Evolutionary conservation across 495 filamentous ascomycete species (phyloP), one percentile per base, ranked within the genome.

Genomic region (Diplogelasinospora grovesii): DNA sequence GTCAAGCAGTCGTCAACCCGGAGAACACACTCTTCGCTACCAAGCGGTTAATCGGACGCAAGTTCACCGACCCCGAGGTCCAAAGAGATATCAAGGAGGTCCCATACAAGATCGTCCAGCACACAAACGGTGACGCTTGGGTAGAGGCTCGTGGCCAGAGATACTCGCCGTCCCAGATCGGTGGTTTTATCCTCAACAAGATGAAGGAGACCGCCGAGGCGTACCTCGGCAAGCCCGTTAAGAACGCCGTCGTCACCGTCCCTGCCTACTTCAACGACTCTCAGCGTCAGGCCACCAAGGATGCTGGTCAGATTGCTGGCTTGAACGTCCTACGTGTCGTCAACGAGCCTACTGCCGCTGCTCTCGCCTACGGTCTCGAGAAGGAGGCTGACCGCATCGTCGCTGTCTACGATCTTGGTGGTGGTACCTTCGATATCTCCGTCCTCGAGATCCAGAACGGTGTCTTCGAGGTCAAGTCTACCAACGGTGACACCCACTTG

Each of bases 11-110:
- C 53, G 93, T 98, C 53, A 98, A 98, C 75, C 92, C 92, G 3
- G 92, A 98, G 67, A 97, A 98, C 71, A 98, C 92, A 34, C 81
- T 98, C 35, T 98, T 98, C 63, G 92, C 92, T 68, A 98, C 92
- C 45, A 98, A 98, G 83, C 88, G 92, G 80, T 81, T 98, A 62
- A 98, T 98, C 62, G 92, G 92, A 52, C 88, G 92, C 60, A 97
- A 97, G 74, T 98, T 89, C 75, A 92, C 83, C 61, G 92, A 98
- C 61, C 59, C 75, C 50, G 92, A 98, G 75, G 88, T 95, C 26
- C 92, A 98, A 77, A 85, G 90, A 59, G 92, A 98, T 54, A 90
- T 98, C 65, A 86, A 92, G 69, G 86, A 98, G 69, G 92, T 98
- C 10, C 92, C 92, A 39, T 98, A 95, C 78, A 97, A 97, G 79